Evolutionary conservation across 179 eudicot species (phyloP), one percentile per base, ranked within the genome.

Genomic region (Spinacia oleracea): DNA sequence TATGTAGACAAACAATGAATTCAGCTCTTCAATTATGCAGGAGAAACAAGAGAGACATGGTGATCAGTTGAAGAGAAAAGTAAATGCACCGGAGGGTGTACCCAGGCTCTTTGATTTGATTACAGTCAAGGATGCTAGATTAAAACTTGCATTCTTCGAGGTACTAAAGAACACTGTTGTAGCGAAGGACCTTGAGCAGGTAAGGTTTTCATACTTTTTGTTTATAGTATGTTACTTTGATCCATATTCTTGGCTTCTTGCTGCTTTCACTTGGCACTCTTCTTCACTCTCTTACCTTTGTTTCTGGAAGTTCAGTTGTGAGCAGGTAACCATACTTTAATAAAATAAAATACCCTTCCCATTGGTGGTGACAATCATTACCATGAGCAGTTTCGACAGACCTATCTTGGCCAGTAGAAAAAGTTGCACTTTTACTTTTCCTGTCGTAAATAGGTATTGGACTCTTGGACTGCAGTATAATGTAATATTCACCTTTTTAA

Each of bases 171-270:
- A 94, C 81, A 96, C 99, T 16, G 89, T 96, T 59, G 98, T 96
- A 43, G 99, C 98, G n/a, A 82, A 80, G 81, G 92, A 96, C 85
- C 89, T 91, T 77, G 98, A 96, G 74, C 99, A 94, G 97, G 99
- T 92, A 83, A 32, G 53, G 23, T 5, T 78, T 14, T 34, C 34
- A 48, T 25, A 29, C 9, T 25, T 29, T 45, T 29, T 35, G n/a
- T 40, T 32, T 21, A 8, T 35, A 56, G 5, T 48, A 32, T 35
- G 35, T 67, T 58, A 29, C 6, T 40, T 27, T 55, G 27, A 73
- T 6, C 29, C 53, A 14, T 58, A 25, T 70, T 70, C 31, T n/a
- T 5, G 38, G 6, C 38, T 70, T 70, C 31, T n/a, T 5, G 38
- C 11, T 51, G 27, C 31, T 38, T 14, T 56, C 60, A 34, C 75